A percentile compares a stretch with the other conserved stretches of the same genome.
phyloP scores from a whole-genome alignment of 73 alveolate species.

The Paramecium caudatum region DNA sequence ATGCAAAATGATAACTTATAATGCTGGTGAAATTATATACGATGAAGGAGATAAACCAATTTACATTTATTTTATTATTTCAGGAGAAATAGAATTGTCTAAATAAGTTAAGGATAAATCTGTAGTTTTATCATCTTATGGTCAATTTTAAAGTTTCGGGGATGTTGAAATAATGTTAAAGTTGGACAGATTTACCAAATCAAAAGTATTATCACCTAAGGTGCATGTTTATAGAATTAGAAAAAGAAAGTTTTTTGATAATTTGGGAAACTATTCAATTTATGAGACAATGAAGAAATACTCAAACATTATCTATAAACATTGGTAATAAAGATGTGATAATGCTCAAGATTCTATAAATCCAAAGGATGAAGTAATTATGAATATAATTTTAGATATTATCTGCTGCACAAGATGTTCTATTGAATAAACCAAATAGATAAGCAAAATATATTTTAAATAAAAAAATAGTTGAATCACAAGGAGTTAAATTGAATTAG shows the following conservation, averaged over 20 bases:
- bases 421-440: conserved; percentile 18
- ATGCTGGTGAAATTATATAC: conserved; percentile 26
- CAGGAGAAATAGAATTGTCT: conserved; percentile 43
- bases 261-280: conserved; percentile 28
- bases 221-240: conserved; percentile 39
- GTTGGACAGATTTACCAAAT: not conserved
- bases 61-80: conserved; percentile 25
- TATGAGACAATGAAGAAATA: conserved; percentile 34
- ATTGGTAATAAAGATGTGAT: conserved; percentile 13
- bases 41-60: conserved; percentile 23
- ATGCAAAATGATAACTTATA: conserved; percentile 7
- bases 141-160: conserved; percentile 27
- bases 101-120: not conserved
- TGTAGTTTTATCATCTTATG: conserved; percentile 48
- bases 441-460: conserved; percentile 7
- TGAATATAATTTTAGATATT: not conserved
- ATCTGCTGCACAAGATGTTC: conserved; percentile 30
- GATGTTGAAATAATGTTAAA: conserved; percentile 55
- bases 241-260: conserved; percentile 51
- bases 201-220: conserved; percentile 44
- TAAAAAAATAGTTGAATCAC: conserved; percentile 17
- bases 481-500: not conserved
- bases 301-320: not conserved
- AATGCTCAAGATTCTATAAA: not conserved
- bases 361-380: conserved; percentile 29